A percentile compares a stretch with the other conserved stretches of the same genome.
Conservation (phyloP, 345 rosid species). For the Eucalyptus sp. region DNA sequence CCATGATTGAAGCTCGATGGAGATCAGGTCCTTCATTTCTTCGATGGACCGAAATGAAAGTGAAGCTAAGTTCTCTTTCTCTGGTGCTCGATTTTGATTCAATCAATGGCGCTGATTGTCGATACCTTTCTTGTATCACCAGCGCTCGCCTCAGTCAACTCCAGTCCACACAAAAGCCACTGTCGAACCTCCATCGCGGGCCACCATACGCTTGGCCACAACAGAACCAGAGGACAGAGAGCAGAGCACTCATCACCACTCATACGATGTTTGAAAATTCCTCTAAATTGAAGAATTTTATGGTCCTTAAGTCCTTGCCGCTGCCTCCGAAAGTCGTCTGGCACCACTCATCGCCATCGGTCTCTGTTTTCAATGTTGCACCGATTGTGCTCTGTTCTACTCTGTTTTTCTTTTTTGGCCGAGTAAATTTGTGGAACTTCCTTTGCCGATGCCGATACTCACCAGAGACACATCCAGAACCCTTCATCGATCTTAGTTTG, state of each 20-base stretch:
- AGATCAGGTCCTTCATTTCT: background rate
- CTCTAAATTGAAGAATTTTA: background rate
- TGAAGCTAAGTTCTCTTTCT: background rate
- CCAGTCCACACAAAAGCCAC: background rate
- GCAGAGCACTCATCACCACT: background rate
- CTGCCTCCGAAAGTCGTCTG: background rate
- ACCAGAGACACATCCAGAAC: too few species aligned
- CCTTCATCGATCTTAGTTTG: too few species aligned
- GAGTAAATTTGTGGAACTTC: fast-evolving
- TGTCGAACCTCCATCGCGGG: fast-evolving
- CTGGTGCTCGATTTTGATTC: fast-evolving
- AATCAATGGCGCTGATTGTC: fast-evolving
- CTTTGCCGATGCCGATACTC: fast-evolving
- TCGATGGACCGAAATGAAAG: background rate
- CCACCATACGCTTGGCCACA: fast-evolving
- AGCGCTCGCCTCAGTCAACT: background rate
- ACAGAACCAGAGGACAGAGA: background rate
- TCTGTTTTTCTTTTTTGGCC: too few species aligned
- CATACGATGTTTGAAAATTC: background rate
- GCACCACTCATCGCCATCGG: background rate
- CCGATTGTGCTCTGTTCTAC: background rate
- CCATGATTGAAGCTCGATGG: background rate
- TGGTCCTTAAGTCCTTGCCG: fast-evolving
- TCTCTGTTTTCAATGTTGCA: background rate
- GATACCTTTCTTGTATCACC: background rate